Conservation (phyloP, 352 stramenopile species). For the Globisporangium spinosum region DNA sequence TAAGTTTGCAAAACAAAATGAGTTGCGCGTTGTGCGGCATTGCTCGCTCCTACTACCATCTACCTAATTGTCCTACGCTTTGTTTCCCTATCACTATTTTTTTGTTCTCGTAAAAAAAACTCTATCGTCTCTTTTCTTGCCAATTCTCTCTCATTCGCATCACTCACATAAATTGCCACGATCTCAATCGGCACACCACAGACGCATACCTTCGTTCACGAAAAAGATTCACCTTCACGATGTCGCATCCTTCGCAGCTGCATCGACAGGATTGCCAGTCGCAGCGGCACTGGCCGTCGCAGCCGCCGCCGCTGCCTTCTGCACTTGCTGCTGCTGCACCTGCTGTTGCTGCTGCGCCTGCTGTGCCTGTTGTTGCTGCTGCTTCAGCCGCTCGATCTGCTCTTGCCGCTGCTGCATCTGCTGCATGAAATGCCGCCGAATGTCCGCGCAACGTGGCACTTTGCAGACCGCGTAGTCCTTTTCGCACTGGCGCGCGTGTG, state of each 20-base stretch:
- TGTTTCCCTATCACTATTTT: neutral
- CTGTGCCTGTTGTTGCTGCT: conserved; percentile 31
- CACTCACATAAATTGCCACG: no score
- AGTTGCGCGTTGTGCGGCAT: neutral
- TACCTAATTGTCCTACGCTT: neutral
- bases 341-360: conserved; percentile 21
- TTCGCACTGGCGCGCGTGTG: conserved; percentile 76
- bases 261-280: neutral
- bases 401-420: conserved; percentile 76
- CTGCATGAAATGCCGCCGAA: conserved; percentile 78
- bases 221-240: no score
- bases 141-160: no score
- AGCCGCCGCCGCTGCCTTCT: conserved; percentile 1
- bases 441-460: conserved; percentile 83
- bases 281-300: neutral
- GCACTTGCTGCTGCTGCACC: conserved; percentile 6
- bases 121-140: neutral
- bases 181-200: no score
- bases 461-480: conserved; percentile 77
- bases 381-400: conserved; percentile 44
- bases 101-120: neutral
- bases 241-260: neutral
- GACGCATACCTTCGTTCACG: no score
- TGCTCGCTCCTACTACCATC: neutral
- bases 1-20: neutral